Evolutionary conservation across 805 yeast species (phyloP), one percentile per base, ranked within the genome.

Genomic region (Debaryomyces tyrocola): DNA sequence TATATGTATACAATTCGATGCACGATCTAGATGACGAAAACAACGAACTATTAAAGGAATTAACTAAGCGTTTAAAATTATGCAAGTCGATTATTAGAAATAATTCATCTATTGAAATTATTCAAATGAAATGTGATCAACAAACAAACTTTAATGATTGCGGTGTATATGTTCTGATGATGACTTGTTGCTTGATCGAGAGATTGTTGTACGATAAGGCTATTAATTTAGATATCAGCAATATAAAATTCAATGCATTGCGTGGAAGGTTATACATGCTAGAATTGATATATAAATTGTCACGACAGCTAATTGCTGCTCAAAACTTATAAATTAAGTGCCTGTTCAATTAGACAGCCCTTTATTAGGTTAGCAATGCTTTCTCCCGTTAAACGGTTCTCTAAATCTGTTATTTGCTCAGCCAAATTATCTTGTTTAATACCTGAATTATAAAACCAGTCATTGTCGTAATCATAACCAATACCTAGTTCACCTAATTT

Each of bases 131-230:
- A 42, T 66, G 84, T 10, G 84, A 84, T 31, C 88, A 83, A 51
- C 89, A 83, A 60, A 65, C 71, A 11, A 83, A 83, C 57, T 83
- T 83, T 6, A 82, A 82, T 48, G 89, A 83, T 59, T 83, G 89
- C 60, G 89, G 89, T 0, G 76, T 81, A 29, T 66, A 58, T 48
- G 54, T 69, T 40, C 56, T 68, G 28, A 72, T 72, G 76, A 59
- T 66, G 33, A 61, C 74, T 9, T 65, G 74, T 44, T 70, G 37
- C 66, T 62, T 58, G 53, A 58, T 56, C 11, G 51, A 60, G 14
- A 57, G 57, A 51, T 77, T 43, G 34, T 44, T 70, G 18, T 53
- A 46, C 20, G 47, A 52, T 14, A 45, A 47, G 11, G 52, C 56
- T 6, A 63, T 79, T 14, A 60, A 69, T 51, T 60, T 80, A 40